These are phyloP conservation scores for Rhodofomes roseus DNA, from an alignment of 1,284 basidiomycete genomes.

Conservation along the genomic window DNA sequence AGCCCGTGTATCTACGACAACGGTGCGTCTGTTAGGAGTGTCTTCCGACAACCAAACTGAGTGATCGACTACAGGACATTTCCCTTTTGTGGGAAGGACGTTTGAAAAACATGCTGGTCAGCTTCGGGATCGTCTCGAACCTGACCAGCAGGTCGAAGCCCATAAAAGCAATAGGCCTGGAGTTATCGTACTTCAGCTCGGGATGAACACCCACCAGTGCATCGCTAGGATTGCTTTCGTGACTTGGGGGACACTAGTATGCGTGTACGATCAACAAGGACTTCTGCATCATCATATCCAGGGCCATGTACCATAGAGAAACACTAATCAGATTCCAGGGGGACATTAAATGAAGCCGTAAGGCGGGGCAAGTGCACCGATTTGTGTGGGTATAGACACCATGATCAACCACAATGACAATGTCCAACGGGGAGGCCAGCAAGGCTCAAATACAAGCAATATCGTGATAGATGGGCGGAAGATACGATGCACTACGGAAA, in stretches of 20 bases:
- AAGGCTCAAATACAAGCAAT: conserved; percentile 4
- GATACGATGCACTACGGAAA: not conserved
- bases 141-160: conserved; percentile 80
- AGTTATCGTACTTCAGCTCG: conserved; percentile 89
- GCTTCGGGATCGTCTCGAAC: conserved; percentile 86
- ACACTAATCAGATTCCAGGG: not conserved
- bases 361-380: not conserved
- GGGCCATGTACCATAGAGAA: conserved; percentile 8
- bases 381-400: conserved; percentile 5
- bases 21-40: conserved; percentile 54
- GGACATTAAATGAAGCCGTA: not conserved
- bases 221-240: not conserved
- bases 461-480: not conserved
- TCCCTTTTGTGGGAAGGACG: conserved; percentile 94
- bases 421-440: not conserved
- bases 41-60: conserved; percentile 8
- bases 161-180: conserved; percentile 84
- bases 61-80: conserved; percentile 55
- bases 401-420: not conserved
- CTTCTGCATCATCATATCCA: conserved; percentile 9
- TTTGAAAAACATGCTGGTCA: conserved; percentile 86
- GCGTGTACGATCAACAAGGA: conserved; percentile 10
- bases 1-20: conserved; percentile 83
- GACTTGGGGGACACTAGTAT: not conserved
- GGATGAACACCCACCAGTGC: conserved; percentile 34